These are phyloP conservation scores for Umbelopsis isabellina DNA, from an alignment of 192 early-diverging fungal species.

Conservation along the genomic window DNA sequence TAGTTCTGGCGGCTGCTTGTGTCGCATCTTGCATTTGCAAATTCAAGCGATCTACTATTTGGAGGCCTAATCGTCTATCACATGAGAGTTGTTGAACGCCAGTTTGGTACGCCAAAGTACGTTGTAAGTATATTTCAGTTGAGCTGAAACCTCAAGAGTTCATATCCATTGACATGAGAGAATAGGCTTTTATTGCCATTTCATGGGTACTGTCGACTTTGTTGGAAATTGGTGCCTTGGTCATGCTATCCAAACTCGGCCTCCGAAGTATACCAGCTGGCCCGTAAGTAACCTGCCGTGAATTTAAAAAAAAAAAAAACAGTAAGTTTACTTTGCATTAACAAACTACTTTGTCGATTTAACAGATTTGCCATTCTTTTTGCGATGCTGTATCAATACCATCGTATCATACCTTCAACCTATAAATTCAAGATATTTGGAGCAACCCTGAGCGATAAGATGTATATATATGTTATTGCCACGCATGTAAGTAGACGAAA, in stretches of 20 bases:
- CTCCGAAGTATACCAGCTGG: constrained; percentile 55
- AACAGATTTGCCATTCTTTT: constrained; percentile 57
- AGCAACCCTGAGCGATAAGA: constrained; percentile 52
- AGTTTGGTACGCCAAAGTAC: constrained; percentile 66
- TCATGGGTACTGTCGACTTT: constrained; percentile 51
- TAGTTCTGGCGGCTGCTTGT: constrained; percentile 67
- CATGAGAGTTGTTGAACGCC: constrained; percentile 61
- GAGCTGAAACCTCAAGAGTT: too few relatives aligned
- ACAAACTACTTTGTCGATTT: not conserved
- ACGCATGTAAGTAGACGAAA: constrained; percentile 41
- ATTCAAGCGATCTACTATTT: constrained; percentile 61
- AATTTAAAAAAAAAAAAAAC: too few relatives aligned
- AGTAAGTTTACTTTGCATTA: not conserved
- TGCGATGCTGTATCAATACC: constrained; percentile 60
- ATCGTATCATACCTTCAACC: constrained; percentile 52
- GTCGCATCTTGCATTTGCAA: constrained; percentile 57
- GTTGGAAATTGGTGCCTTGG: constrained; percentile 55
- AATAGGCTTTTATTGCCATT: constrained; percentile 57
- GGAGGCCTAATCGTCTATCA: constrained; percentile 63
- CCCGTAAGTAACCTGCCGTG: constrained; percentile 43
- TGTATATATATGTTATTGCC: constrained; percentile 50
- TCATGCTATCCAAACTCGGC: constrained; percentile 47
- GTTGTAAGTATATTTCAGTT: constrained; percentile 42
- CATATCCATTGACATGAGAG: too few relatives aligned
- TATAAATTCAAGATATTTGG: constrained; percentile 60